Base-by-base conservation (phyloP, 805 yeast species). In the Starmera pachycereana region DNA sequence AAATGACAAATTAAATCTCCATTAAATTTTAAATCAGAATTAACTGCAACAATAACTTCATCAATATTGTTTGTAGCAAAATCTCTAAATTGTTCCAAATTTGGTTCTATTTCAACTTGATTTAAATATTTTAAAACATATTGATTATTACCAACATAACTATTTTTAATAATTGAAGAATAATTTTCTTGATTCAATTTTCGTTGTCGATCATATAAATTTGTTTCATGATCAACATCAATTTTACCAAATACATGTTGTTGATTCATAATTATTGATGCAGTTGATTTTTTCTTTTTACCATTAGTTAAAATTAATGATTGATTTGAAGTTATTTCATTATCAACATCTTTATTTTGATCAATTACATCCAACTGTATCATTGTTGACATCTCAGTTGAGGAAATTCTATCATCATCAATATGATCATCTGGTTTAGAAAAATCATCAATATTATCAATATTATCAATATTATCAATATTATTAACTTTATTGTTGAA, bases 81-180 rank as follows among this genome's bases (percentile, higher is more conserved):
- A 49, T 84, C 94, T 13, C 69, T 58, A 46, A 77, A 82, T 38
- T 78, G 78, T 34, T 68, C 69, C 39, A 80, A 53, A 1, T 71
- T 62, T 0, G 87, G 83, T 32, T 72, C 77, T 40, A 79, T 68
- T 14, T 65, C 65, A 16, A 79, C 64, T 12, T 65, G 67, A 10
- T 66, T 62, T 38, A 88, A 63, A 50, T 72, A 81, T 33, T 71
- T 68, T 38, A 72, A 51, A 29, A 88, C 75, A 43, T 74, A 76
- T 1, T 79, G 78, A 50, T 82, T 80, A 22, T 64, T 60, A 0
- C 95, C 96, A 2, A 64, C 68, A 53, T 86, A 87, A 49, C 81
- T 80, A 50, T 75, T 78, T 32, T 60, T 61, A 14, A 72, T 56
- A 13, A 60, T 57, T 2, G 54, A 50, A 3, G 53, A 44, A 40